Evolutionary conservation across 192 early-diverging fungal genomes (phyloP).

Genomic region (Backusella morwellensis): DNA sequence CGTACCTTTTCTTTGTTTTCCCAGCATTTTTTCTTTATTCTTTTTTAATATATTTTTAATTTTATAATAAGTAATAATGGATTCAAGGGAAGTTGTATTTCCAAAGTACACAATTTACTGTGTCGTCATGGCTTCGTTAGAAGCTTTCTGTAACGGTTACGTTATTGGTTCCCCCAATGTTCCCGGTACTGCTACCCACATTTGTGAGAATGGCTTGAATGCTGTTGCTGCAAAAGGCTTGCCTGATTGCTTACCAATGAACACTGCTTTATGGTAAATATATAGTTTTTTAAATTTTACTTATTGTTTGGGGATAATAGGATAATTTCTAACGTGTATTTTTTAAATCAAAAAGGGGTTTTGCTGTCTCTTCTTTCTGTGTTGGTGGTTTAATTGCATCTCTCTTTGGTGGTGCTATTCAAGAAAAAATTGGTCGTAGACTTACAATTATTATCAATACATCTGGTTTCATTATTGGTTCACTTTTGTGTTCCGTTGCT

Average conservation of each 20-base stretch:
- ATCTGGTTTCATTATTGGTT: constrained; percentile 63
- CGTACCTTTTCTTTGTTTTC: neutral
- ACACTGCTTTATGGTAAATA: constrained; percentile 22
- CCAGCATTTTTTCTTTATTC: neutral
- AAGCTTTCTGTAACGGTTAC: constrained; percentile 40
- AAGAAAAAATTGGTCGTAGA: constrained; percentile 44
- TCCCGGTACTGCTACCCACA: constrained; percentile 33
- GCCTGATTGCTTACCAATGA: constrained; percentile 36
- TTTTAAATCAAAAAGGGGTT: constrained; percentile 29
- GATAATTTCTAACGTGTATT: neutral
- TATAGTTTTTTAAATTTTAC: neutral
- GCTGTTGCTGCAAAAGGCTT: neutral
- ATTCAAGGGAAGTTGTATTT: constrained; percentile 38
- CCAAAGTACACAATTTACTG: constrained; percentile 43
- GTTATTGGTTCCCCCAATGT: constrained; percentile 50
- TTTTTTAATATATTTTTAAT: constrained; percentile 4
- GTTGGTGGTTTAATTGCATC: constrained; percentile 57
- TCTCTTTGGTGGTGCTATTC: constrained; percentile 50
- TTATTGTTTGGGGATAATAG: neutral
- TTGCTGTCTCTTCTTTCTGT: constrained; percentile 45
- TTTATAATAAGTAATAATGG: constrained; percentile 17
- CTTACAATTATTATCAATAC: constrained; percentile 64
- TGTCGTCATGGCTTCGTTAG: constrained; percentile 34
- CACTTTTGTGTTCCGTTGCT: constrained; percentile 61
- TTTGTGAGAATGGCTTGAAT: constrained; percentile 14